phyloP scores from a whole-genome alignment of 2,329 filamentous ascomycete genomes.

The Ophiostoma sp. region DNA sequence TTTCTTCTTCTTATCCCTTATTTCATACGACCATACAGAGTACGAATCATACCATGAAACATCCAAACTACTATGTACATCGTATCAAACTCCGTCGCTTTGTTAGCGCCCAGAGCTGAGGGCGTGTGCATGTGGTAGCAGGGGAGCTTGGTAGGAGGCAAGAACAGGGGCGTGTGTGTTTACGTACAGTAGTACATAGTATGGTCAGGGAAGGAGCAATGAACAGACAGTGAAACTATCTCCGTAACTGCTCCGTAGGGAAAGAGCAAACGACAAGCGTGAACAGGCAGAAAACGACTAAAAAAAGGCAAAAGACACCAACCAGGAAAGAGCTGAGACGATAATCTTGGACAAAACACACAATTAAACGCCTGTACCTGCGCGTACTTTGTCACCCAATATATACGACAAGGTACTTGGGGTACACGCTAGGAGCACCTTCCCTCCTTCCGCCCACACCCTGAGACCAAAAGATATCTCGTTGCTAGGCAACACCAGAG shows the following conservation, averaged over 20 bases:
- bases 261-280: neutral
- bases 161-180: conserved; percentile 1
- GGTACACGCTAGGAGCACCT: neutral
- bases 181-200: too few species aligned
- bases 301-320: neutral
- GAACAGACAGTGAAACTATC: neutral
- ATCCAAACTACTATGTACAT: too few species aligned
- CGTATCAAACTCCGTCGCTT: conserved; percentile 9
- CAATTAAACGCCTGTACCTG: conserved; percentile 5
- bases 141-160: neutral
- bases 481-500: conserved; percentile 28
- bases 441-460: neutral
- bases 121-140: conserved; percentile 18
- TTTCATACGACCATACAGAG: neutral
- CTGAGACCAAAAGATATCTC: neutral
- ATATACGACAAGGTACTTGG: neutral
- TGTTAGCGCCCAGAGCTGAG: conserved; percentile 18
- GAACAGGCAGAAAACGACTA: neutral
- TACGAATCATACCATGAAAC: too few species aligned
- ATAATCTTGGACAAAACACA: neutral
- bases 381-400: neutral
- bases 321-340: conserved; percentile 13
- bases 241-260: neutral
- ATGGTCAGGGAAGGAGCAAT: conserved; percentile 10
- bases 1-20: neutral